phyloP scores from a whole-genome alignment of 768 basidiomycete genomes.

The Flagelloscypha sp. region DNA sequence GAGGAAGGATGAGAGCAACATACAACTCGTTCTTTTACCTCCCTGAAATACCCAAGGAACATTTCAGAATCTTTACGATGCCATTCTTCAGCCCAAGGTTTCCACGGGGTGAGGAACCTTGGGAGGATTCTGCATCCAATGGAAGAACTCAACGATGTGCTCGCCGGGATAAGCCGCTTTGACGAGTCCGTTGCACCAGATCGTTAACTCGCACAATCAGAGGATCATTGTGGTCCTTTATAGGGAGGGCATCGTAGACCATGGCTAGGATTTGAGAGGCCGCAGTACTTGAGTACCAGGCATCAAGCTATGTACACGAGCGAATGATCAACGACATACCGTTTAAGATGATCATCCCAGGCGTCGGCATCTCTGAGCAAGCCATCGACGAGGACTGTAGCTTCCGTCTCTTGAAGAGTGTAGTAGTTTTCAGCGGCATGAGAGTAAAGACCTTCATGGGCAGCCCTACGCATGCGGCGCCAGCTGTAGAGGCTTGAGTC shows the following conservation, averaged over 20 bases:
- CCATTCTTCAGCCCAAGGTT: conserved; percentile 9
- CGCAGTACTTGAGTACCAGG: conserved; percentile 7
- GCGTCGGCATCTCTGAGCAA: conserved; percentile 17
- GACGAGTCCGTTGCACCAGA: conserved; percentile 18
- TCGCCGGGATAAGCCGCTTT: conserved; percentile 24
- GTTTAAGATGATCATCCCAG: conserved; percentile 24
- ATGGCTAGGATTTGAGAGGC: conserved; percentile 11
- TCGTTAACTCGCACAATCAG: conserved; percentile 10
- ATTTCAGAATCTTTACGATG: conserved; percentile 6
- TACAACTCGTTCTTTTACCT: conserved; percentile 8
- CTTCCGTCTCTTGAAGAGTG: conserved; percentile 20
- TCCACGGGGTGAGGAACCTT: too few relatives aligned
- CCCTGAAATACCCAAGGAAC: conserved; percentile 7
- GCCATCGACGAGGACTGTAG: conserved; percentile 20
- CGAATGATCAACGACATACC: conserved; percentile 8
- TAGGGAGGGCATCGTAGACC: conserved; percentile 12
- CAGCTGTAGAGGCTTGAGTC: conserved; percentile 17
- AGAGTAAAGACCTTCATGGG: conserved; percentile 24
- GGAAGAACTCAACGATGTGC: conserved; percentile 25
- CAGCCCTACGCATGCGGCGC: conserved; percentile 25
- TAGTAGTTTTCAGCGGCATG: conserved; percentile 15
- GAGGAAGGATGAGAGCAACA: not conserved
- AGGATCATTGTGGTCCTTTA: conserved; percentile 9
- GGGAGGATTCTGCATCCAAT: conserved; percentile 26
- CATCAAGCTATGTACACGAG: not conserved